phyloP scores from a whole-genome alignment of 2,329 filamentous ascomycete genomes.

The Fusarium subglutinans region DNA sequence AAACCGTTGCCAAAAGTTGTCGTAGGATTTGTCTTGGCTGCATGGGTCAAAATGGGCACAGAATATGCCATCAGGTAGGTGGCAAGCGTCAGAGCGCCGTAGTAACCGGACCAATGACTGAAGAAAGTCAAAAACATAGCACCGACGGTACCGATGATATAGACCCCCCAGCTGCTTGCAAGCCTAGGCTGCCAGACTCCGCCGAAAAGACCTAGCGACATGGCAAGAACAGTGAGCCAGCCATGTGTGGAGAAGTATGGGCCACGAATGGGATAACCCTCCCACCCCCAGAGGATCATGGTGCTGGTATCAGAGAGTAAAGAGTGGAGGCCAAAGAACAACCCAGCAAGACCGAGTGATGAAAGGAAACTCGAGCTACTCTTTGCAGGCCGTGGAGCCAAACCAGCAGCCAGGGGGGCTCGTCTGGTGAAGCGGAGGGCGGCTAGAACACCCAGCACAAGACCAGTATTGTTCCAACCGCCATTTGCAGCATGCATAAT shows the following conservation, averaged over 20 bases:
- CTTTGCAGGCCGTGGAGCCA: constrained; percentile 49
- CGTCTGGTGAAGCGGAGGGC: constrained; percentile 78
- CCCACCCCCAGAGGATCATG: constrained; percentile 99
- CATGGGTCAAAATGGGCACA: constrained; percentile 78
- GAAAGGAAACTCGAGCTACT: constrained; percentile 76
- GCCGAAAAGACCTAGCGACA: constrained; percentile 81
- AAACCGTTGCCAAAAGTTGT: constrained; percentile 89
- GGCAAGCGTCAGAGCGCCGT: constrained; percentile 79
- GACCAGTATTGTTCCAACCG: constrained; percentile 87
- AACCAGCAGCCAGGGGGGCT: constrained; percentile 58
- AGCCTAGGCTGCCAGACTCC: constrained; percentile 79
- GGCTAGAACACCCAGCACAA: constrained; percentile 79
- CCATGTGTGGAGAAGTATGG: constrained; percentile 91
- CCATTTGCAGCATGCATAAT: constrained; percentile 90
- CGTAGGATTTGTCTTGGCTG: constrained; percentile 79
- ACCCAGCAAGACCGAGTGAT: constrained; percentile 80
- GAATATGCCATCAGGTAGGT: constrained; percentile 85
- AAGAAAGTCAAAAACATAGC: constrained; percentile 81
- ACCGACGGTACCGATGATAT: constrained; percentile 79
- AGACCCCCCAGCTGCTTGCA: constrained; percentile 81
- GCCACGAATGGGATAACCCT: constrained; percentile 90
- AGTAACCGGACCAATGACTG: constrained; percentile 88
- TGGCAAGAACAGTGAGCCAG: constrained; percentile 83
- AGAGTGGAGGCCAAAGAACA: constrained; percentile 91
- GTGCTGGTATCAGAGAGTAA: constrained; percentile 96